These are phyloP conservation scores for Pythium sp. DNA, from an alignment of 352 stramenopile genomes.

Conservation along the genomic window DNA sequence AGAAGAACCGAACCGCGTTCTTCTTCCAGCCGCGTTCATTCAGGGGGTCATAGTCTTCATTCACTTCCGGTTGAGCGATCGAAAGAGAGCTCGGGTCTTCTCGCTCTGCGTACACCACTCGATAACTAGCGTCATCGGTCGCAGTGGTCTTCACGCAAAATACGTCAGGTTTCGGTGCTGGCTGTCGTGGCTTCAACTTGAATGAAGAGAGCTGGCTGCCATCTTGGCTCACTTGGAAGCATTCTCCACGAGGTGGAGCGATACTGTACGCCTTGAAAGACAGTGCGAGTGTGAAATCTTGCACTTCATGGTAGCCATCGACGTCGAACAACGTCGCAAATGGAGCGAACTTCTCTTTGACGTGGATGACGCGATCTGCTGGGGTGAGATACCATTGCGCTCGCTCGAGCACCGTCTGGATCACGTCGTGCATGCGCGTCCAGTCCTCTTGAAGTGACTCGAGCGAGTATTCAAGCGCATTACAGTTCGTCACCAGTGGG, in stretches of 20 bases:
- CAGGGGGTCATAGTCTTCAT: conserved; percentile 26
- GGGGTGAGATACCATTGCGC: conserved; percentile 29
- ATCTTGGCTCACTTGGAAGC: conserved; percentile 22
- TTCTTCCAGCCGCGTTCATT: conserved; percentile 27
- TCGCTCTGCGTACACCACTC: conserved; percentile 36
- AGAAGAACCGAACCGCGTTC: conserved; percentile 24
- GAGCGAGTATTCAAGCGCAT: conserved; percentile 46
- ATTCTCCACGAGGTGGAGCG: conserved; percentile 28
- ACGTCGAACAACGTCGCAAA: conserved; percentile 31
- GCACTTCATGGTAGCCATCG: conserved; percentile 6
- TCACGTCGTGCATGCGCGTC: conserved; percentile 23
- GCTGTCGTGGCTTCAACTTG: conserved; percentile 5
- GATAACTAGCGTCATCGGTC: conserved; percentile 31
- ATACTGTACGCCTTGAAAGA: conserved; percentile 40
- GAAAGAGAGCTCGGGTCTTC: background rate
- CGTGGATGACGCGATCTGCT: conserved; percentile 27
- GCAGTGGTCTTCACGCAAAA: conserved; percentile 36
- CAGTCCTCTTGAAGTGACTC: conserved; percentile 35
- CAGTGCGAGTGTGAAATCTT: conserved; percentile 23
- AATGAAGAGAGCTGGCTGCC: conserved; percentile 16
- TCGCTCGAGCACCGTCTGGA: conserved; percentile 21
- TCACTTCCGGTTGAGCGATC: conserved; percentile 35
- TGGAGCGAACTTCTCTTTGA: conserved; percentile 32
- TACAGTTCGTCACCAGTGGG: conserved; percentile 45
- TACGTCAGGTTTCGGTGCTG: conserved; percentile 9